Evolutionary conservation across 23 red algal genomes (phyloP).

Genomic region (Pyropia haitanensis): DNA sequence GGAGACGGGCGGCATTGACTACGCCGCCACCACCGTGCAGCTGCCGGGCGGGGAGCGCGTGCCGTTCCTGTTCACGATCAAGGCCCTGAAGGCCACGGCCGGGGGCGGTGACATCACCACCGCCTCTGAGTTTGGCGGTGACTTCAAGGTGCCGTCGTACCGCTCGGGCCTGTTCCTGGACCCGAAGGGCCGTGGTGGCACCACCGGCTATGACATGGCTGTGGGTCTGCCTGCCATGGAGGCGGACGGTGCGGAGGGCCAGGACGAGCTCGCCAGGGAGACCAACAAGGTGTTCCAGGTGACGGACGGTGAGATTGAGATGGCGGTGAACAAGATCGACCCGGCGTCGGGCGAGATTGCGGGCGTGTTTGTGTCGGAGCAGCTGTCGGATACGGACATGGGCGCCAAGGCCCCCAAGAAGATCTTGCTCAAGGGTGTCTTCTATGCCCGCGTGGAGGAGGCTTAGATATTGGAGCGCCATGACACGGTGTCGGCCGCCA

Average conservation of each 20-base stretch:
- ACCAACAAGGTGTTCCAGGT: conserved; percentile 99
- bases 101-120: conserved; percentile 81
- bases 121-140: conserved; percentile 90
- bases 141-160: conserved; percentile 94
- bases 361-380: conserved; percentile 96
- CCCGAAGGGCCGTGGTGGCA: conserved; percentile 95
- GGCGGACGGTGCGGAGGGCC: conserved; percentile 93
- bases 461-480: conserved; percentile 3
- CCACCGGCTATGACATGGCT: conserved; percentile 97
- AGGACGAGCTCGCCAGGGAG: conserved; percentile 85
- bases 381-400: conserved; percentile 99
- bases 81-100: conserved; percentile 79
- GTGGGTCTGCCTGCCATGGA: conserved; percentile 85
- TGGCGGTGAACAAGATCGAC: conserved; percentile 98
- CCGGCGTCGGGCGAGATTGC: conserved; percentile 71
- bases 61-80: conserved; percentile 96
- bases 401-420: conserved; percentile 96
- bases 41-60: conserved; percentile 96
- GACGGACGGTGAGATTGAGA: conserved; percentile 85
- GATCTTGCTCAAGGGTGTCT: conserved; percentile 94
- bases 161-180: conserved; percentile 94
- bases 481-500: too few relatives aligned
- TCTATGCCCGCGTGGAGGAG: conserved; percentile 90
- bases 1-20: conserved; percentile 98
- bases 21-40: conserved; percentile 94